Evolutionary conservation across 257 asterid genomes (phyloP), one percentile per base, ranked within the genome.

Genomic region (Solanum chilense): DNA sequence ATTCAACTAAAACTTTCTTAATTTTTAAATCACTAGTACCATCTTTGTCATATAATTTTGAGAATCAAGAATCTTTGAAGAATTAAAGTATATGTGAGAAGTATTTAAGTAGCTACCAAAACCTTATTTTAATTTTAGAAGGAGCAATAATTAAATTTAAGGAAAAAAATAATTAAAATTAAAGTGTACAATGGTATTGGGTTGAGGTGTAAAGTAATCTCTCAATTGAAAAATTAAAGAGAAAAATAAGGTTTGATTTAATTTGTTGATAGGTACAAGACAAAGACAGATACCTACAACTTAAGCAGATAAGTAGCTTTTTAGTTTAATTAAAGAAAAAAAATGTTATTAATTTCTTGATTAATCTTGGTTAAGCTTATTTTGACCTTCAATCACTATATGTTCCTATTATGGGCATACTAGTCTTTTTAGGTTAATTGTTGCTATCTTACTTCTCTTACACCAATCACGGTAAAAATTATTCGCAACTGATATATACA

Each of bases 161-260:
- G 6, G 66, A 9, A 27, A 78, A 15, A 1, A 49, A 3, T 10
- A 49, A 81, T 49, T 23, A 49, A 20, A 12, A 25, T 31, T 11
- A n/a, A 84, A 84, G 76, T 41, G 45, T 84, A 68, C 29, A 86
- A 86, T 86, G 75, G 31, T 44, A 70, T 88, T 69, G 42, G 78
- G 77, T 42, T 86, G 88, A 90, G 86, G 89, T 88, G 89, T 88
- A 86, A 90, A 90, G 92, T 66, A 85, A 31, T 88, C 31, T 49
- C 11, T 81, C 6, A 18, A 18, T 45, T 25, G 0, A 47, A 45
- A 45, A 27, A 45, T 4, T 42, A 14, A 78, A 27, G 68, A 18
- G 8, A 29, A 80, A 29, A 16, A 37, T 64, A 84, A 73, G 21
- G 76, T 29, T 62, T 31, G 15, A 15, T 47, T 42, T 33, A 31